phyloP scores from a whole-genome alignment of 306 rosid genomes.

The Medicago ruthenica region DNA sequence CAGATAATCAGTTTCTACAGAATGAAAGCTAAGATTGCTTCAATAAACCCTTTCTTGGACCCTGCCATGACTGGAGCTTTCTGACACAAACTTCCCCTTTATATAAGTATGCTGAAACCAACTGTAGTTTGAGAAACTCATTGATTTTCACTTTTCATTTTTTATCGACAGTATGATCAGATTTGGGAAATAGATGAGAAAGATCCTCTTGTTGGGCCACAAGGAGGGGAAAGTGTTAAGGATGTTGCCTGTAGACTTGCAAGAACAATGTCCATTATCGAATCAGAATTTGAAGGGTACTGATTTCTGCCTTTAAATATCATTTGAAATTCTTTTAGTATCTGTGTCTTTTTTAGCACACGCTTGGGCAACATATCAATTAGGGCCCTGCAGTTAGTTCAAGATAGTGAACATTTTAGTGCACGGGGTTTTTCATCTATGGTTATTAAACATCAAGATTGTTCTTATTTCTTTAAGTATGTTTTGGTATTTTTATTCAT shows the following conservation, averaged over 20 bases:
- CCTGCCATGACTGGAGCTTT: not conserved
- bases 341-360: constrained; percentile 10
- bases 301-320: not conserved
- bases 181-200: constrained; percentile 81
- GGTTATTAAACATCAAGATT: too few species aligned
- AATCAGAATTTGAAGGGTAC: constrained; percentile 82
- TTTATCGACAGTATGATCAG: constrained; percentile 59
- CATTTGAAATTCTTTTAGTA: not conserved
- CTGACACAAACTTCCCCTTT: not conserved
- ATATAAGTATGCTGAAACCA: constrained; percentile 25
- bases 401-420: too few species aligned
- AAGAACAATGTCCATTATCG: constrained; percentile 59
- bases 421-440: too few species aligned
- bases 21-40: not conserved
- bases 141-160: constrained; percentile 29
- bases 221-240: constrained; percentile 90
- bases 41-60: not conserved
- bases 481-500: too few species aligned
- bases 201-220: constrained; percentile 74
- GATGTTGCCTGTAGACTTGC: constrained; percentile 85
- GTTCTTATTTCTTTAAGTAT: too few species aligned
- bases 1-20: not conserved
- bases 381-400: not conserved
- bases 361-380: not conserved
- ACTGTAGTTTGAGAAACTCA: constrained; percentile 14